Base-by-base conservation (phyloP, 2,329 filamentous ascomycete genomes). In the Helotiales sp. region DNA sequence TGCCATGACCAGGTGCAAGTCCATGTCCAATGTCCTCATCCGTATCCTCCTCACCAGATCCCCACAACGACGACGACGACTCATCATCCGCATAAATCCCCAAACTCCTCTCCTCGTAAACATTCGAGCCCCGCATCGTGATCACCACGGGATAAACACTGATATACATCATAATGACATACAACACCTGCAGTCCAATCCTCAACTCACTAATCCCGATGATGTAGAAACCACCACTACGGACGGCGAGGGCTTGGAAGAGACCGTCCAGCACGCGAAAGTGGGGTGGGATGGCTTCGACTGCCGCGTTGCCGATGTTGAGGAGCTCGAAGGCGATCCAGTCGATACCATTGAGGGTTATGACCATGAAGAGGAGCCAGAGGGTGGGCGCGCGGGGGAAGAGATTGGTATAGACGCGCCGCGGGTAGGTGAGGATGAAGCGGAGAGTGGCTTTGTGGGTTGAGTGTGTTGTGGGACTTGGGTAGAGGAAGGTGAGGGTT, bases 31-130 rank as follows among this genome's bases (percentile, higher is more conserved):
- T 40, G 28, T 40, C 28, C 22, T 55, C 49, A 17, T 50, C 34
- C 20, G 47, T 40, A 11, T 37, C 61, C 10, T 58, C 54, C 2
- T 67, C 55, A 43, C n/a, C n/a, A n/a, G n/a, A n/a, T n/a, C n/a
- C n/a, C n/a, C n/a, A n/a, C n/a, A n/a, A n/a, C n/a, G n/a, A n/a
- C n/a, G n/a, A n/a, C 8, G 54, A 26, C 24, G 49, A n/a, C 20
- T n/a, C n/a, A 28, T 73, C 70, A 10, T 72, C 66, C 11, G 76
- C 78, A 66, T 88, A 87, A 34, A 89, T 85, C 0, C 89, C 89
- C 1, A 92, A 80, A 0, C 86, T 89, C 6, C 87, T 82, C 73
- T 92, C 89, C 75, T 92, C 89, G 74, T 92, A 92, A 32, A 91
- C 86, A 73, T 92, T 92, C 45, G 89, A 90, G 75, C 89, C 87